Evolutionary conservation across 225 moss, liverwort and hornwort genomes (phyloP).

Genomic region (Ulota crispa): DNA sequence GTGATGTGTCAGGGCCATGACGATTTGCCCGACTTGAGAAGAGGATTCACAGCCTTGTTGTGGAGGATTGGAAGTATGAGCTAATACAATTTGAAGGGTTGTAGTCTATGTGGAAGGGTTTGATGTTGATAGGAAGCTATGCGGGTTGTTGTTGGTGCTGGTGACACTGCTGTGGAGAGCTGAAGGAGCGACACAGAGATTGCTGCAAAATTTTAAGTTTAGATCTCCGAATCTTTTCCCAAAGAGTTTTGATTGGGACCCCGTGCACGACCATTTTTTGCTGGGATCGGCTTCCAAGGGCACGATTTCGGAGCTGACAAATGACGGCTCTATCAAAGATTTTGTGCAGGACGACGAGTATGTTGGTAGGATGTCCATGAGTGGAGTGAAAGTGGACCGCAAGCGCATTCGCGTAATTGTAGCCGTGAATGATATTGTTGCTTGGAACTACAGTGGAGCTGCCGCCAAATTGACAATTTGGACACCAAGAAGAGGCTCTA

Average conservation of each 20-base stretch:
- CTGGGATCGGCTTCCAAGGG: slow-evolving; percentile 43
- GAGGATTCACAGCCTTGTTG: too few species aligned
- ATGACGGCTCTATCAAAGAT: slow-evolving; percentile 44
- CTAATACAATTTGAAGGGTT: not conserved
- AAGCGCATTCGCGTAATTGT: slow-evolving; percentile 31
- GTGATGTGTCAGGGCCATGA: too few species aligned
- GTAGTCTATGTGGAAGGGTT: not conserved
- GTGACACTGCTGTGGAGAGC: not conserved
- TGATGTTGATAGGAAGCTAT: not conserved
- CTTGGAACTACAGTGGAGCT: slow-evolving; percentile 29
- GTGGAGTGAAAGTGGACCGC: slow-evolving; percentile 9
- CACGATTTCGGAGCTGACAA: slow-evolving; percentile 34
- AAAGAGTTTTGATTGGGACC: slow-evolving; percentile 70
- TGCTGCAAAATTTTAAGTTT: slow-evolving; percentile 13
- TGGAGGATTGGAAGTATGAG: too few species aligned
- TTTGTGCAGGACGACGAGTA: slow-evolving; percentile 50
- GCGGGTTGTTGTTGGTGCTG: not conserved
- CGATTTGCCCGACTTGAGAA: too few species aligned
- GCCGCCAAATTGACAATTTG: slow-evolving; percentile 67
- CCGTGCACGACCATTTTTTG: slow-evolving; percentile 43
- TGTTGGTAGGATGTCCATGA: slow-evolving; percentile 39
- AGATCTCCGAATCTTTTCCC: slow-evolving; percentile 41
- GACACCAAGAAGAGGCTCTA: slow-evolving; percentile 49
- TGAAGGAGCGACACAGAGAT: not conserved
- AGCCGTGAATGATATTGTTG: slow-evolving; percentile 29